A percentile compares a stretch with the other conserved stretches of the same genome.
Conservation (phyloP, 306 rosid genomes). For the Vigna nakashimae region DNA sequence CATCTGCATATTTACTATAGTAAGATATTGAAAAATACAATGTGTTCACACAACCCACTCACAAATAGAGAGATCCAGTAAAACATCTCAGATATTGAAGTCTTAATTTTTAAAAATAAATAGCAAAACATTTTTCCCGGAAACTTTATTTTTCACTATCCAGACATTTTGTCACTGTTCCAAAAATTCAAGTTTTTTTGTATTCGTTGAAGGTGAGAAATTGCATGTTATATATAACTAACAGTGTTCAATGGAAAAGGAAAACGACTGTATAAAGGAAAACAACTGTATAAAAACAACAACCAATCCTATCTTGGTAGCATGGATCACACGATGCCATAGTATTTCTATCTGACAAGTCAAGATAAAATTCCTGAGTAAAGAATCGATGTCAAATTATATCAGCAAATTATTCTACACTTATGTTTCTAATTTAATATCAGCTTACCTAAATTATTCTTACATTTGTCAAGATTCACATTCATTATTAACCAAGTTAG, state of each 20-base stretch:
- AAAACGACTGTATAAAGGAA: background rate
- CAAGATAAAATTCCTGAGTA: slow-evolving; percentile 13
- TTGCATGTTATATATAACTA: background rate
- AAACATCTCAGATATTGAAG: background rate
- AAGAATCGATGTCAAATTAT: slow-evolving; percentile 19
- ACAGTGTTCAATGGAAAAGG: background rate
- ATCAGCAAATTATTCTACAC: background rate
- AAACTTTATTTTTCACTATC: slow-evolving; percentile 30
- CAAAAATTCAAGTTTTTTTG: slow-evolving; percentile 10
- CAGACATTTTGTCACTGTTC: slow-evolving; percentile 13
- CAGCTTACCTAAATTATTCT: slow-evolving; percentile 16
- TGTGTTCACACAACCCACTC: background rate
- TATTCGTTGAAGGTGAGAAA: slow-evolving; percentile 20
- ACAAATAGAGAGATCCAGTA: background rate
- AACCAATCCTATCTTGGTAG: background rate
- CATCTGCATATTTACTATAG: background rate
- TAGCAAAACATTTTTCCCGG: background rate
- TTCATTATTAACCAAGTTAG: background rate
- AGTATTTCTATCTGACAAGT: background rate
- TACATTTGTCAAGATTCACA: background rate
- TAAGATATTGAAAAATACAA: slow-evolving; percentile 20
- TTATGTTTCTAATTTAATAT: background rate
- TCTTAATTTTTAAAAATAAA: background rate
- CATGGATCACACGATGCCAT: background rate
- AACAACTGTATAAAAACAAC: background rate